Evolutionary conservation across 305 asterid genomes (phyloP).

Genomic region (Fraxinus albicans): DNA sequence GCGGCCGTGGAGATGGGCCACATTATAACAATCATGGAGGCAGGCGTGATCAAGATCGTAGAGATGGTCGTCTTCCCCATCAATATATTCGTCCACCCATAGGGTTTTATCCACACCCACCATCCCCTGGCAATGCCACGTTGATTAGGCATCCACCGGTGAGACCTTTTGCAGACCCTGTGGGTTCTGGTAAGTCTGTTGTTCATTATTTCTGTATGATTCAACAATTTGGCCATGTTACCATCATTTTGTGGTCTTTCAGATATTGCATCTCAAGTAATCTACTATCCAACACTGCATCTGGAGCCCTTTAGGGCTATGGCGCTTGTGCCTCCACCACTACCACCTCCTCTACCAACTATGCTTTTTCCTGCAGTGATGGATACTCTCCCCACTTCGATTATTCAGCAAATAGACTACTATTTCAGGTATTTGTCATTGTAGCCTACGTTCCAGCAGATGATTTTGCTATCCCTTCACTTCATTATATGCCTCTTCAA

Average conservation of each 20-base stretch:
- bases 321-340: conserved; percentile 38
- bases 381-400: conserved; percentile 37
- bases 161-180: conserved; percentile 51
- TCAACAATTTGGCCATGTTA: conserved; percentile 2
- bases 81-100: conserved; percentile 58
- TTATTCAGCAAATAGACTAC: conserved; percentile 70
- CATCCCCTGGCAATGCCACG: conserved; percentile 57
- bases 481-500: background rate
- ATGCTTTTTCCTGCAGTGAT: conserved; percentile 43
- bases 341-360: conserved; percentile 31
- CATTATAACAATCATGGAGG: conserved; percentile 50
- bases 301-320: conserved; percentile 56
- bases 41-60: background rate
- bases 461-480: background rate
- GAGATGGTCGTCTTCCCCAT: conserved; percentile 41
- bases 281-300: conserved; percentile 53
- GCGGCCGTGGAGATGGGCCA: conserved; percentile 80
- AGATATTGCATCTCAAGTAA: conserved; percentile 56
- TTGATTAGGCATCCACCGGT: conserved; percentile 51
- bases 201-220: background rate
- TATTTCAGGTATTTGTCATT: conserved; percentile 68
- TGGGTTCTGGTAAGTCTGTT: conserved; percentile 60
- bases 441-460: conserved; percentile 9
- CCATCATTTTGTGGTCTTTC: conserved; percentile 17
- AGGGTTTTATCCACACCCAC: conserved; percentile 50